A percentile compares a stretch with the other conserved stretches of the same genome.
These are phyloP conservation scores for Colletotrichum salicis DNA, from an alignment of 2,329 filamentous ascomycete species.

Conservation along the genomic window DNA sequence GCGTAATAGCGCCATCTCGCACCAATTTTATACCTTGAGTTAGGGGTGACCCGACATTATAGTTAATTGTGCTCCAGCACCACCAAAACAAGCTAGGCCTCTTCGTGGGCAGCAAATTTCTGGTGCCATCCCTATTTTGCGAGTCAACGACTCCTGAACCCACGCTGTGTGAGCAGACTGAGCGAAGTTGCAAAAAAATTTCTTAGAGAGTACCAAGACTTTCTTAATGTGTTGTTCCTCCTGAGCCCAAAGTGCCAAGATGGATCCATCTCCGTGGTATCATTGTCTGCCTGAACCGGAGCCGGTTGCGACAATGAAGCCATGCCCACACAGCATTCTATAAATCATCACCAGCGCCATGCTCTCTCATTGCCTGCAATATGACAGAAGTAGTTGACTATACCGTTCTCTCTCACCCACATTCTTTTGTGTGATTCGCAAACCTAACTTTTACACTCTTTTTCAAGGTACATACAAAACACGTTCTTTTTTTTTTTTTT, in stretches of 20 bases:
- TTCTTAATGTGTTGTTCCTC: neutral
- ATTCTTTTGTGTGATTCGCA: neutral
- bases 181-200: slow-evolving; percentile 2
- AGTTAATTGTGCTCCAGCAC: neutral
- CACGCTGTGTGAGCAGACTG: neutral
- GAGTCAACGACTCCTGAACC: neutral
- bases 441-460: slow-evolving; percentile 22
- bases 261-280: neutral
- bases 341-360: neutral
- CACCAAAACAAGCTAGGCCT: slow-evolving; percentile 8
- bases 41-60: slow-evolving; percentile 15
- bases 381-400: neutral
- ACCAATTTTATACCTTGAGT: neutral
- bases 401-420: neutral
- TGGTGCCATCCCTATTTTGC: neutral
- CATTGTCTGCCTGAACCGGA: neutral
- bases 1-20: neutral
- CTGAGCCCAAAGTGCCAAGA: neutral
- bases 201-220: slow-evolving; percentile 21
- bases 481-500: neutral
- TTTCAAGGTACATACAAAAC: neutral
- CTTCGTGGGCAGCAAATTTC: neutral
- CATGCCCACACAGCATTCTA: neutral
- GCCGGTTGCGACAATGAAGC: neutral
- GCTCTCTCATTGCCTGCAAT: neutral